Conservation (phyloP, 2,329 filamentous ascomycete genomes). For the Aspergillus caelatus region DNA sequence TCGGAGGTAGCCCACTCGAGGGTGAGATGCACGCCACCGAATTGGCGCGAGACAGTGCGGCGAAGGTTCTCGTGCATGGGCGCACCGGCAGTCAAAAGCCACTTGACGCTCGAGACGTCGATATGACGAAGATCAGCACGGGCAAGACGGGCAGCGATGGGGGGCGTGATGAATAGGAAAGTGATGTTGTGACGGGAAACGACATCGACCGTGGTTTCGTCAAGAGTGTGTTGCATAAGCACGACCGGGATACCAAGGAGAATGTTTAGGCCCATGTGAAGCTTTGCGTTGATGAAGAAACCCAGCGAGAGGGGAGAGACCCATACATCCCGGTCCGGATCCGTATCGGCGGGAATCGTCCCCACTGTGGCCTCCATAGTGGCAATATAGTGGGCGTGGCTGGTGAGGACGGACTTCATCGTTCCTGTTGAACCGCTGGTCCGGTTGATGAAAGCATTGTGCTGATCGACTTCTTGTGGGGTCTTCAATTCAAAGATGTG, state of each 20-base stretch:
- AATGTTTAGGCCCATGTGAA: slow-evolving; percentile 30
- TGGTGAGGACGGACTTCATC: slow-evolving; percentile 26
- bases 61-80: slow-evolving; percentile 27
- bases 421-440: slow-evolving; percentile 24
- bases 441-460: slow-evolving; percentile 25
- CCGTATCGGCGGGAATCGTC: slow-evolving; percentile 26
- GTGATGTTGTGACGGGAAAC: slow-evolving; percentile 23
- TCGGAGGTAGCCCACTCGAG: slow-evolving; percentile 30
- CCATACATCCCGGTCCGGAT: slow-evolving; percentile 27
- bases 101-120: slow-evolving; percentile 26
- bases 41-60: slow-evolving; percentile 18
- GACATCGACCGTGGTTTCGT: slow-evolving; percentile 20
- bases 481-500: slow-evolving; percentile 5
- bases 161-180: slow-evolving; percentile 29
- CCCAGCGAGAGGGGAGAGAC: slow-evolving; percentile 27
- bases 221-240: slow-evolving; percentile 21
- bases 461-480: slow-evolving; percentile 8
- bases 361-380: slow-evolving; percentile 23
- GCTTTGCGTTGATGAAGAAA: slow-evolving; percentile 33
- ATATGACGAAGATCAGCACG: slow-evolving; percentile 15
- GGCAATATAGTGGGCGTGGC: slow-evolving; percentile 25
- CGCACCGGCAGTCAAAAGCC: slow-evolving; percentile 29
- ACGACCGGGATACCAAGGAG: slow-evolving; percentile 31
- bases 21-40: slow-evolving; percentile 22
- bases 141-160: slow-evolving; percentile 25